Base-by-base conservation (phyloP, 2,329 filamentous ascomycete genomes). In the Talaromyces atroroseus region DNA sequence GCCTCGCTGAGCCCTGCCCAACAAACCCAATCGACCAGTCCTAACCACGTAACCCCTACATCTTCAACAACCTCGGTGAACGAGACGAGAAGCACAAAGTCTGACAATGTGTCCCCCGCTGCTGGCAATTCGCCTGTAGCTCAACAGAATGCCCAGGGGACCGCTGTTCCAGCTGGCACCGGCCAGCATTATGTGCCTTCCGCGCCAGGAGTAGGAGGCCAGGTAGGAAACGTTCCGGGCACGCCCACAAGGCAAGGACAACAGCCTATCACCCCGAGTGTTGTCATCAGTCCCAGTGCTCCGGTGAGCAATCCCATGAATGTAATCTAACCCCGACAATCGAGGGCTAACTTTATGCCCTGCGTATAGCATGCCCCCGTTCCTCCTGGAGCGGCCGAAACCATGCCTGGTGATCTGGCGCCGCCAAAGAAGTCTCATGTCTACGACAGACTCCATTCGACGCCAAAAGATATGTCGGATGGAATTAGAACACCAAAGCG, bases 361-460 rank as follows among this genome's bases (percentile, higher is more conserved):
- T 49, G 21, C 12, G 20, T 26, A 55, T 66, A 94, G 91, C 94
- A 99, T 76, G 80, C 94, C 46, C 92, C 94, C 51, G 32, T 12
- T 2, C 91, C 91, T 60, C 94, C 94, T 49, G 94, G 94, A 63
- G 88, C 92, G 57, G 88, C 92, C 62, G 94, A 99, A 77, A 96
- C 92, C 5, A 97, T 99, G 92, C 94, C 94, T 52, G 90, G 95
- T 68, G 94, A 99, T 71, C 85, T 99, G 58, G 90, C 91, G 29
- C 94, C 94, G 54, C 94, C 94, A 18, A 95, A 96, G 75, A 97
- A 97, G 79, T 94, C 90, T 20, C 78, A 90, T 65, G 84, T 95
- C 66, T 95, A 91, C 74, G 90, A 95, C 71, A 84, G 90, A 59
- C 82, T 96, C 60, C 91, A 96, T 71, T 88, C 92, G 58, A 95